Base-by-base conservation (phyloP, 768 basidiomycete species). In the Russula vinacea region DNA sequence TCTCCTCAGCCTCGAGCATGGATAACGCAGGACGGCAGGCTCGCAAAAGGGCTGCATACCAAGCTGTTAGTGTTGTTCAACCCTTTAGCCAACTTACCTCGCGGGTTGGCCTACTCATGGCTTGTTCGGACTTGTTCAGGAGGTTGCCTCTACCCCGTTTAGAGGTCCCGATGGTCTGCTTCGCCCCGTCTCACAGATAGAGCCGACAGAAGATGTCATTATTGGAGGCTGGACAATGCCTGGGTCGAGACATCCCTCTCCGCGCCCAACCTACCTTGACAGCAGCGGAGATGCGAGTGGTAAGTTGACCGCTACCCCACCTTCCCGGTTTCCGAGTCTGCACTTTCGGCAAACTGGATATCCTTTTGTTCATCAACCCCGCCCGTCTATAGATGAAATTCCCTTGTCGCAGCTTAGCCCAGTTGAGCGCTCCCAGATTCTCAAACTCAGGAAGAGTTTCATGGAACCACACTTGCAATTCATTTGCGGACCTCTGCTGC, bases 401-500 rank as follows among this genome's bases (percentile, higher is more conserved):
- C 74, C 80, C 58, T 74, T 86, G 58, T 77, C 82, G 9, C 79
- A 77, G 33, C 76, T 89, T 74, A 78, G 76, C 47, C 81, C 89
- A 0, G 80, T 84, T 42, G 88, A 92, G 68, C 79, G 89, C 51
- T 84, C 90, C n/a, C 76, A 82, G 55, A 11, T 24, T n/a, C 56
- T 57, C 56, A 74, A 77, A 8, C 76, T 86, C 42, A 78, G 79
- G 56, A 78, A 83, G 7, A 83, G 83, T 22, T 79, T 84, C 47
- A 95, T 91, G 89, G 76, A 86, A 24, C 94, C 94, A 10, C 83
- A 89, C 74, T 80, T 97, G 32, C 88, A 90, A 80, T 83, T 95
- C 70, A 94, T 96, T 92, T 92, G 90, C 61, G 94, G 94, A 0
- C 94, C 94, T 24, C 78, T 98, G 19, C 76, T 98, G 65, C 86